Evolutionary conservation across 2,329 filamentous ascomycete species (phyloP), one percentile per base, ranked within the genome.

Genomic region (Anthostomella pinea): DNA sequence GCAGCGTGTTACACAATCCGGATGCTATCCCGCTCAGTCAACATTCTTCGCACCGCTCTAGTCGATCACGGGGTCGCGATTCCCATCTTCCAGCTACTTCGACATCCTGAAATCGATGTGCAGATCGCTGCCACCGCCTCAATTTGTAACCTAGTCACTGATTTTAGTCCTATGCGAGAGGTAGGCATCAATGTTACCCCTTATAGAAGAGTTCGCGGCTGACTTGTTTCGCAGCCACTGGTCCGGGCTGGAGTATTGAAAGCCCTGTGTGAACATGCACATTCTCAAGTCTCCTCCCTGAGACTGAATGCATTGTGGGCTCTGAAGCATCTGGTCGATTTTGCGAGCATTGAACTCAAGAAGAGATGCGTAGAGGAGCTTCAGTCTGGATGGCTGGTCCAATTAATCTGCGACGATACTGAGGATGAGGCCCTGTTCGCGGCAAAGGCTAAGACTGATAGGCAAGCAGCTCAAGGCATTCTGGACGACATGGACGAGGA

Each of bases 301-400:
- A 80, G 88, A 16, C 72, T 94, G 17, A 89, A 93, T 52, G 89
- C 90, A 15, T 66, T 98, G 2, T 98, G 93, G 91, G 88, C 89
- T 5, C 68, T 98, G 39, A 97, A 97, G 58, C 88, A 97, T 63
- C 75, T 96, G 32, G 83, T 95, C 3, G 76, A 85, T 45, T 81
- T 80, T 15, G 79, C 85, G 5, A 75, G 76, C 13, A 80, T 83
- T 28, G 76, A 83, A 9, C 69, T 86, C 48, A 95, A 93, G 63
- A 83, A 84, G 53, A 75, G 77, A 30, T 87, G 87, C 41, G 67
- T 97, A 9, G 81, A 90, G 32, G 81, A 86, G 53, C 72, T 97
- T 4, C 82, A 81, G 7, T 77, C 87, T 1, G 80, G 78, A 8
- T 95, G 88, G 87, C 73, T 97, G 9, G 75, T 91, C 43, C 81